These are phyloP conservation scores for Diaporthe velutina DNA, from an alignment of 2,329 filamentous ascomycete species.

Conservation along the genomic window DNA sequence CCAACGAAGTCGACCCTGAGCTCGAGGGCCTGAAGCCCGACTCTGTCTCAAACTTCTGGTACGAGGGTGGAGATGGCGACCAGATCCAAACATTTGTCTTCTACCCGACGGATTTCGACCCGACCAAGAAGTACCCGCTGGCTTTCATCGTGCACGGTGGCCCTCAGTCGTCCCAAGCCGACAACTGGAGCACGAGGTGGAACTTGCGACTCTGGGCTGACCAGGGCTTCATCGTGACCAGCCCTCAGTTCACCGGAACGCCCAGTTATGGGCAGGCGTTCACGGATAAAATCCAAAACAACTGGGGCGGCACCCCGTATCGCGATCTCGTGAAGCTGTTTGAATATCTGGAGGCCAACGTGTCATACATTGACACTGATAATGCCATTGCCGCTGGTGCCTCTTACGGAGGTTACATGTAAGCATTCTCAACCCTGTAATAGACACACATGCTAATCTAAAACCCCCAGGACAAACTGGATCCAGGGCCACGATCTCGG, in stretches of 20 bases:
- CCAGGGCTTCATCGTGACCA: conserved; percentile 67
- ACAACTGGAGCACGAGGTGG: conserved; percentile 66
- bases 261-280: conserved; percentile 67
- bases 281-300: conserved; percentile 62
- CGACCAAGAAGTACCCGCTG: conserved; percentile 62
- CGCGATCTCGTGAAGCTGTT: conserved; percentile 67
- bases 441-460: conserved; percentile 20
- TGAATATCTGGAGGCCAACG: conserved; percentile 63
- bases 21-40: conserved; percentile 49
- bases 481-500: conserved; percentile 67
- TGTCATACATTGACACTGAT: conserved; percentile 63
- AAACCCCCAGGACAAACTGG: conserved; percentile 46
- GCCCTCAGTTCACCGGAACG: conserved; percentile 67
- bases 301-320: conserved; percentile 67
- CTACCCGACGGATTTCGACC: conserved; percentile 49
- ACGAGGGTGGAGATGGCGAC: conserved; percentile 45
- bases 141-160: conserved; percentile 68
- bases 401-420: conserved; percentile 69
- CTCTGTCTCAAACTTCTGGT: conserved; percentile 52
- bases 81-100: conserved; percentile 51
- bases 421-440: conserved; percentile 39
- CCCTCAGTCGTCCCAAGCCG: conserved; percentile 64
- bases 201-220: conserved; percentile 68
- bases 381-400: conserved; percentile 65
- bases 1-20: conserved; percentile 51